Evolutionary conservation across 148 eudicot genomes (phyloP).

Genomic region (Fallopia convolvulus): DNA sequence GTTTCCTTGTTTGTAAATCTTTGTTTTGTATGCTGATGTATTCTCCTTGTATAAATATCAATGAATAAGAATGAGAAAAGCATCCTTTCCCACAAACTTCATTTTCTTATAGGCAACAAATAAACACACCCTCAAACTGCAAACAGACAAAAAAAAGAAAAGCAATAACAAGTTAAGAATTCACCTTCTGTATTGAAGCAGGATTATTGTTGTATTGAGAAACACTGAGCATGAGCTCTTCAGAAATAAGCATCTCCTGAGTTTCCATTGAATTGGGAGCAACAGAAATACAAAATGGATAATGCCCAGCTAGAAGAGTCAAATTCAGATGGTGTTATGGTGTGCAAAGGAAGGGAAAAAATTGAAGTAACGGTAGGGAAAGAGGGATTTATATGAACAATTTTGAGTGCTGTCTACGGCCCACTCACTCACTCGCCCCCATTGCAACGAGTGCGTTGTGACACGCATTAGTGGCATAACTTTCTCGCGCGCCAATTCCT

Average conservation of each 20-base stretch:
- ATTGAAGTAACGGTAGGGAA: neutral
- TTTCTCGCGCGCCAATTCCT: neutral
- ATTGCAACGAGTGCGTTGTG: neutral
- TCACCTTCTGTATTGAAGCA: neutral
- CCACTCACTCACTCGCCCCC: neutral
- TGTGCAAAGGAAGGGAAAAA: neutral
- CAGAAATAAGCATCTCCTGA: neutral
- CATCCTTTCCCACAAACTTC: too few species aligned
- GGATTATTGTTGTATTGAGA: neutral
- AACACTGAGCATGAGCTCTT: neutral
- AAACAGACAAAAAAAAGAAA: neutral
- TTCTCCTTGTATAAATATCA: too few species aligned
- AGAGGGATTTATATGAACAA: neutral
- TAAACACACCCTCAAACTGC: neutral
- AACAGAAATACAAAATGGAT: neutral
- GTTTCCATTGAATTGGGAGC: neutral
- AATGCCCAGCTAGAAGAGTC: neutral
- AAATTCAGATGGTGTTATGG: neutral
- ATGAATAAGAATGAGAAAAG: too few species aligned
- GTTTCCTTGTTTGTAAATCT: too few species aligned
- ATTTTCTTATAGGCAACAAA: too few species aligned
- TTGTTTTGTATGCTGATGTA: too few species aligned
- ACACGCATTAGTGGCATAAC: neutral
- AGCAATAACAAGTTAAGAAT: neutral
- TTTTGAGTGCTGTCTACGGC: neutral